Evolutionary conservation across 495 filamentous ascomycete genomes (phyloP).

Genomic region (Aspergillus sclerotiicarbonarius): DNA sequence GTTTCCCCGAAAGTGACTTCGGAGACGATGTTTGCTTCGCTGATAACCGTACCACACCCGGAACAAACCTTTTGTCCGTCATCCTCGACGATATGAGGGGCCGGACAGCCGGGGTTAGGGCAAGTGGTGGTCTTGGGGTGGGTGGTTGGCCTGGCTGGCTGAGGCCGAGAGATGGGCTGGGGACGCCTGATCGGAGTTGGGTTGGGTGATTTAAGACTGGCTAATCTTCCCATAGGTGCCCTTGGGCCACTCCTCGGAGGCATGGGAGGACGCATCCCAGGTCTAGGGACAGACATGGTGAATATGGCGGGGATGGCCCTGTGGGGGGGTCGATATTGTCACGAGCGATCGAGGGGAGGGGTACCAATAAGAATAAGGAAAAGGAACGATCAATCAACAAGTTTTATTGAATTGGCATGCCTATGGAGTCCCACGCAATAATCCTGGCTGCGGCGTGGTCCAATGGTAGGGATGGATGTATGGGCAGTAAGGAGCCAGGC

Average conservation of each 20-base stretch:
- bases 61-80: slow-evolving; percentile 65
- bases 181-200: slow-evolving; percentile 41
- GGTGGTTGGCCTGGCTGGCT: slow-evolving; percentile 35
- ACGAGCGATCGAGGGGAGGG: not conserved
- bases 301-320: slow-evolving; percentile 3
- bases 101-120: slow-evolving; percentile 49
- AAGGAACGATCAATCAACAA: not conserved
- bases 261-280: slow-evolving; percentile 34
- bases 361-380: not conserved
- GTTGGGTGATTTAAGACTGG: slow-evolving; percentile 37
- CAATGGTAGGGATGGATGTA: slow-evolving; percentile 1
- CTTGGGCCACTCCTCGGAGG: slow-evolving; percentile 30
- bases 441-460: not conserved
- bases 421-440: not conserved
- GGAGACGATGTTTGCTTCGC: slow-evolving; percentile 81
- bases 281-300: slow-evolving; percentile 33
- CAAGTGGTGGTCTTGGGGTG: slow-evolving; percentile 44
- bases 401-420: not conserved
- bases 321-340: not conserved
- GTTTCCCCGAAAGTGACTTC: slow-evolving; percentile 89
- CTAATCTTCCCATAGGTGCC: slow-evolving; percentile 40
- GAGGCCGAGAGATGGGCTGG: slow-evolving; percentile 32
- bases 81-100: slow-evolving; percentile 50
- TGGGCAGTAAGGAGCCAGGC: not conserved
- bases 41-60: slow-evolving; percentile 77